phyloP scores from a whole-genome alignment of 2,329 filamentous ascomycete genomes.

The Fonsecaea nubica region DNA sequence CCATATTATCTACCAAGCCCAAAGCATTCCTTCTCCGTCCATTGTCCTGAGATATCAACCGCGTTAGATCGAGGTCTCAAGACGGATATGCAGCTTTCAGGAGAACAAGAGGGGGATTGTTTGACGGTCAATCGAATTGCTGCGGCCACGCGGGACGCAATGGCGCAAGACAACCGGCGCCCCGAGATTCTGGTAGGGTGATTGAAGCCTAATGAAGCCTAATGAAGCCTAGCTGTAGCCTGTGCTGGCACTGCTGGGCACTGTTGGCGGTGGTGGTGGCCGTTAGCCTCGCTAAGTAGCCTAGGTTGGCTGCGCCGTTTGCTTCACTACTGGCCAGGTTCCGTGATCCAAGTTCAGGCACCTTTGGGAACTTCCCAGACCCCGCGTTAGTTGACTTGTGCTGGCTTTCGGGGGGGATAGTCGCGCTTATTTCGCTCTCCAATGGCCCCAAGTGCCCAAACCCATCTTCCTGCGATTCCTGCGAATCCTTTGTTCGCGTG shows the following conservation, averaged over 20 bases:
- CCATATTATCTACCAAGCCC: conserved; percentile 11
- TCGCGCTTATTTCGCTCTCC: conserved; percentile 5
- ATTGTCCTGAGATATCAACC: conserved; percentile 6
- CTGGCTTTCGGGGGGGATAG: neutral
- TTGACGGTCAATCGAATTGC: conserved; percentile 9
- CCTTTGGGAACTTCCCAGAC: neutral
- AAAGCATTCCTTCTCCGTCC: conserved; percentile 1
- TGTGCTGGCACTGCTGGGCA: neutral
- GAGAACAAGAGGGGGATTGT: conserved; percentile 15
- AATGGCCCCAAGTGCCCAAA: neutral
- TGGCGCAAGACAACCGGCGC: conserved; percentile 15
- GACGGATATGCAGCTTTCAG: conserved; percentile 26
- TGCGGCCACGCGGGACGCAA: conserved; percentile 12
- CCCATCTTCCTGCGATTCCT: conserved; percentile 11
- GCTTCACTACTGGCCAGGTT: conserved; percentile 6
- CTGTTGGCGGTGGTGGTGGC: neutral
- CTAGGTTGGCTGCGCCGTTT: neutral
- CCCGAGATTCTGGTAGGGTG: conserved; percentile 8
- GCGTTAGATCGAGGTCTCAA: conserved; percentile 22
- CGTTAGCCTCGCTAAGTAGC: neutral
- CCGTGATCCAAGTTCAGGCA: neutral
- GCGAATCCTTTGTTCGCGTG: conserved; percentile 18
- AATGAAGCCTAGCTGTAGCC: neutral
- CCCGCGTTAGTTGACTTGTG: neutral
- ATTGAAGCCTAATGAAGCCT: neutral